phyloP scores from a whole-genome alignment of 2,329 filamentous ascomycete species.

The Talaromyces sp. region DNA sequence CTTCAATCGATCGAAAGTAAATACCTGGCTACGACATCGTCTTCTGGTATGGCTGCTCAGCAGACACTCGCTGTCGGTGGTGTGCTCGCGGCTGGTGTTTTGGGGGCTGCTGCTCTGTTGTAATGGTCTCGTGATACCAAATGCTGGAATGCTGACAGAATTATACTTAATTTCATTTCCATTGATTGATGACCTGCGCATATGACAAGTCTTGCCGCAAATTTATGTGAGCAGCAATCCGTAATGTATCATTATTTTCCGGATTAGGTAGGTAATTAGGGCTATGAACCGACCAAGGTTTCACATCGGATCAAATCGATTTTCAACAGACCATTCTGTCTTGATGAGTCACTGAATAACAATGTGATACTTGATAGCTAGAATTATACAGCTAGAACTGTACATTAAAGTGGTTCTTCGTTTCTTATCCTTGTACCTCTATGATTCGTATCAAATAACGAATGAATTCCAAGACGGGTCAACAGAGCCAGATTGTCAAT shows the following conservation, averaged over 20 bases:
- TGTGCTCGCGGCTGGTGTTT: conserved; percentile 10
- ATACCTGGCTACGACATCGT: not conserved
- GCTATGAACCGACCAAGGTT: no score
- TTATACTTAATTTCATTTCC: not conserved
- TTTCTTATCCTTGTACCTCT: no score
- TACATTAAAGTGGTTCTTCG: no score
- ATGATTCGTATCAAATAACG: no score
- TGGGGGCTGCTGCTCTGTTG: conserved; percentile 8
- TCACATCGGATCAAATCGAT: no score
- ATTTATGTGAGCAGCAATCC: no score
- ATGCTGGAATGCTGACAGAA: not conserved
- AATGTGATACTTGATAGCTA: no score
- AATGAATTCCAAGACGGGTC: no score
- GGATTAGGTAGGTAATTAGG: not conserved
- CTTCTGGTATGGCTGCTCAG: conserved; percentile 2
- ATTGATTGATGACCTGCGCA: conserved; percentile 21
- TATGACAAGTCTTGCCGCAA: conserved; percentile 19
- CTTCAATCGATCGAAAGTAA: not conserved
- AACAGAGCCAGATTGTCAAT: no score
- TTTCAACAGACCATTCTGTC: no score
- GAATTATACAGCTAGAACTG: no score
- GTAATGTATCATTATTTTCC: not conserved
- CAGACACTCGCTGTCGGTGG: conserved; percentile 12
- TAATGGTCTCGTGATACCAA: not conserved
- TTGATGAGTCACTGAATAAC: no score